Evolutionary conservation across 768 basidiomycete species (phyloP), one percentile per base, ranked within the genome.

Genomic region (Suillus subalutaceus): DNA sequence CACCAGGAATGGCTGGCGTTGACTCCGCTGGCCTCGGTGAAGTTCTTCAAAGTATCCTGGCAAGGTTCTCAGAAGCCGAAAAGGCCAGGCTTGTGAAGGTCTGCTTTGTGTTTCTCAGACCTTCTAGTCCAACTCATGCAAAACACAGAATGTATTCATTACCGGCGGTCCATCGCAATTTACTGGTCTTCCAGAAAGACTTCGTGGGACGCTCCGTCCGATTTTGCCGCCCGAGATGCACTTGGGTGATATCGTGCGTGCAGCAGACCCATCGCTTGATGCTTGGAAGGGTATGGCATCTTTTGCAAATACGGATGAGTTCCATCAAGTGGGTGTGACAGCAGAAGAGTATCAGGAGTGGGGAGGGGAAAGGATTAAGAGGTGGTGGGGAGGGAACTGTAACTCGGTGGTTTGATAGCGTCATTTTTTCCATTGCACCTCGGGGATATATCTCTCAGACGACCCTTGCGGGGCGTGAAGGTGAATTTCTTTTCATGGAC

Each of bases 21-120:
- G 97, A 99, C 76, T 93, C 90, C 15, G 97, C 97, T 0, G 97
- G 97, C 0, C 78, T 99, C 10, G 92, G 90, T n/a, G 97, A 99
- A 77, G 88, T 98, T 3, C 79, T 96, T 20, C 94, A 93, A 71
- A 92, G 88, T 73, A 85, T 98, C 56, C 83, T 99, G 62, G 83
- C 86, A 53, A 80, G 90, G 62, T 94, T 95, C 79, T 77, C 84
- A 4, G 84, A 87, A 30, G 78, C 79, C 4, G 91, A 96, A 62
- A 89, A 92, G 73, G 82, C 79, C 30, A 81, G 88, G 58, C 82
- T 99, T 50, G 92, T 92, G 69, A 86, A 91, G 81, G 96, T 96
- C 53, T 67, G 83, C 67, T 13, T 46, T 6, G 2, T 26, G 16
- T 12, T 3, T 2, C 9, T 30, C 38, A 37, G 10, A 5, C n/a